These are phyloP conservation scores for Nosema muscidifuracis DNA, from an alignment of 371 early-diverging fungal genomes.

Conservation along the genomic window DNA sequence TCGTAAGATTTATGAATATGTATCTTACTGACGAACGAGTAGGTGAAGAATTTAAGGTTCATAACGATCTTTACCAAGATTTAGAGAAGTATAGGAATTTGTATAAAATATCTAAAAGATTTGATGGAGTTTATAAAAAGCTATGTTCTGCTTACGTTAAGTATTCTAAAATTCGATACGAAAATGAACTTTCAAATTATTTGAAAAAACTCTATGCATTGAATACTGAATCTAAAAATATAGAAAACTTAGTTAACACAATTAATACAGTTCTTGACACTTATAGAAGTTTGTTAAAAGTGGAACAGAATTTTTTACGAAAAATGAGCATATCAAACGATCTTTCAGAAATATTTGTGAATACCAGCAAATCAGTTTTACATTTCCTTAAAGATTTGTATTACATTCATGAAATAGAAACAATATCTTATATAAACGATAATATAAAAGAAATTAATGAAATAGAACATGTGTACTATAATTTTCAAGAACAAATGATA, in stretches of 20 bases:
- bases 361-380: constrained; percentile 2
- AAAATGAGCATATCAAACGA: constrained; percentile 22
- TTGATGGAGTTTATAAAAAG: constrained; percentile 26
- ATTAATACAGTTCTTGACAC: constrained; percentile 31
- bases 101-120: constrained; percentile 15
- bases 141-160: constrained; percentile 29
- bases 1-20: constrained; percentile 34
- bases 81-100: constrained; percentile 42
- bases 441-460: constrained; percentile 31
- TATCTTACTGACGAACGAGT: constrained; percentile 13
- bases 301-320: constrained; percentile 36
- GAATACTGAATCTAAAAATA: background rate
- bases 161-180: constrained; percentile 35
- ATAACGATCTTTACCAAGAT: constrained; percentile 36
- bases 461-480: constrained; percentile 25
- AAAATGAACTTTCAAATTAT: constrained; percentile 30
- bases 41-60: constrained; percentile 42
- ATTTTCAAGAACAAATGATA: constrained; percentile 35
- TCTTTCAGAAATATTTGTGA: constrained; percentile 28
- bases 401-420: constrained; percentile 12
- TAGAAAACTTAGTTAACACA: constrained; percentile 15
- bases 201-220: constrained; percentile 27
- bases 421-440: constrained; percentile 35
- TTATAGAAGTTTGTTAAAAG: constrained; percentile 28
- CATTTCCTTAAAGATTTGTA: constrained; percentile 48